These are phyloP conservation scores for Wickerhamomyces hampshirensis DNA, from an alignment of 805 yeast genomes.

Conservation along the genomic window DNA sequence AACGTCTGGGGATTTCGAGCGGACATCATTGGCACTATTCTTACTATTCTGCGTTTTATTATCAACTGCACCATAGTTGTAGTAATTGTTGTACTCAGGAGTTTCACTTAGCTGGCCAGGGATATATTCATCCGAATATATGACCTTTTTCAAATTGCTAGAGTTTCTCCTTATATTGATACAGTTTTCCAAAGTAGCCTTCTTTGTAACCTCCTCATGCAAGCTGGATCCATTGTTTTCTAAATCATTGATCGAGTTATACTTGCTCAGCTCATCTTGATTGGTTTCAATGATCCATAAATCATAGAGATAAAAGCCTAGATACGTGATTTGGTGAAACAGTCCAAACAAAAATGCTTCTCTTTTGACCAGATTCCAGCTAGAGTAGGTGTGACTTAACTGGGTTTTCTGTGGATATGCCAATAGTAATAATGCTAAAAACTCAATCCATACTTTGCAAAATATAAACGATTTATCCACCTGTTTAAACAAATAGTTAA, in stretches of 20 bases:
- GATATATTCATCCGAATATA: conserved; percentile 12
- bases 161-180: conserved; percentile 31
- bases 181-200: conserved; percentile 33
- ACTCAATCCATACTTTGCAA: conserved; percentile 31
- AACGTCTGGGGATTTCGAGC: too few relatives aligned
- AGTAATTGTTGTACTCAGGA: too few relatives aligned
- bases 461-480: conserved; percentile 27
- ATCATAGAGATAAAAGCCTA: conserved; percentile 32
- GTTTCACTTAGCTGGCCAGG: neutral
- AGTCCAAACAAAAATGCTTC: conserved; percentile 35
- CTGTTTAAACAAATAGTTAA: conserved; percentile 21
- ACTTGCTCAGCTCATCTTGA: conserved; percentile 6
- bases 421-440: conserved; percentile 30
- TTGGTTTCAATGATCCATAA: conserved; percentile 20
- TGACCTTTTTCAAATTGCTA: conserved; percentile 12
- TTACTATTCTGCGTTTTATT: too few relatives aligned
- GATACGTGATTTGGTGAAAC: conserved; percentile 11
- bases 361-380: conserved; percentile 37
- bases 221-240: conserved; percentile 8
- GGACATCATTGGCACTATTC: too few relatives aligned
- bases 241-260: conserved; percentile 7
- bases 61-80: too few relatives aligned
- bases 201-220: conserved; percentile 21
- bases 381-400: conserved; percentile 15
- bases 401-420: conserved; percentile 37